Evolutionary conservation across 768 basidiomycete species (phyloP), one percentile per base, ranked within the genome.

Genomic region (Suillus weaverae): DNA sequence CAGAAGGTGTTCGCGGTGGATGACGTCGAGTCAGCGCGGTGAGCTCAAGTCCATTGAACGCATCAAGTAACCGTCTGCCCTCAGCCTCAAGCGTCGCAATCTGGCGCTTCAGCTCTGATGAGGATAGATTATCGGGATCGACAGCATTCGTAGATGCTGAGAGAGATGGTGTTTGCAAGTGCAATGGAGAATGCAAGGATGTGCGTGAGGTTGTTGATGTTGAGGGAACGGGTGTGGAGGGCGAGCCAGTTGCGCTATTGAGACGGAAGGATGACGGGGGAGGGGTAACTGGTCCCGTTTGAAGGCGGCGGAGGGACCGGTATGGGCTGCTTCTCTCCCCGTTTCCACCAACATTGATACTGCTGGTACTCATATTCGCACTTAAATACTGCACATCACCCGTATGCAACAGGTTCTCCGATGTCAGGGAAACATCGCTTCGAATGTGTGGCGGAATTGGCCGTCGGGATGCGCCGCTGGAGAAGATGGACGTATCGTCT

Each of bases 21-120:
- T 74, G 77, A 65, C 64, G 70, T 66, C 77, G 72, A 11, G 87
- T 86, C 56, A 92, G 76, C 26, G 88, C 85, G 39, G 83, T 89
- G 64, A 93, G 79, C 73, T 93, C 91, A 44, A 93, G 79, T 10
- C 91, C 90, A 69, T 86, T 90, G 74, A 93, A 93, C 4, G 91
- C 90, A 70, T 93, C 91, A 76, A 92, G 83, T 54, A 93, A 75
- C 57, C 89, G 81, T 66, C 83, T 82, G 7, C 84, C 86, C 72
- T 94, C 91, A 38, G 86, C 86, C 72, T 92, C 90, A 50, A 94
- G 85, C 7, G 81, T 75, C 64, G 83, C 78, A 50, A 94, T 89
- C 69, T 92, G 89, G 44, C 83, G 85, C 62, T 93, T 86, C 44
- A 89, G 83, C 66, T 83, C 80, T 64, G 85, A 81, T n/a, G 88